Conservation (phyloP, 345 rosid species). For the Conringia planisiliqua region DNA sequence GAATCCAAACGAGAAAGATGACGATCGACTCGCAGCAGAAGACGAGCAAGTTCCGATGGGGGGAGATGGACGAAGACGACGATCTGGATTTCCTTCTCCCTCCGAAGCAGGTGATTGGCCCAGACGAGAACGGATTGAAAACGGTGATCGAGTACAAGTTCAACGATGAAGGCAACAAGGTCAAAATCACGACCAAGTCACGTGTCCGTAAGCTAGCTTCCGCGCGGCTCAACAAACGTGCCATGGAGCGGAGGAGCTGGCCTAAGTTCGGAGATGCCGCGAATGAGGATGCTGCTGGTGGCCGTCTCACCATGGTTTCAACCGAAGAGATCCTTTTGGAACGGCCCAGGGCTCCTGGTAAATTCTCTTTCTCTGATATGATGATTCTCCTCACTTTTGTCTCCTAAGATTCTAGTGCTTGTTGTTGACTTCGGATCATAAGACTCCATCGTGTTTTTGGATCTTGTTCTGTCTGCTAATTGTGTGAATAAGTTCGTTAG, state of each 20-base stretch:
- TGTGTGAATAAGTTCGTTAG: background rate
- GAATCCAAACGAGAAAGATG: constrained; percentile 11
- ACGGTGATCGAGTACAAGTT: constrained; percentile 69
- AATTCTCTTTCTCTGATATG: background rate
- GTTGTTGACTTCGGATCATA: no score
- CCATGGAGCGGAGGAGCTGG: constrained; percentile 62
- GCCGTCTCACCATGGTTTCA: constrained; percentile 69
- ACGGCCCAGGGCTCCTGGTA: constrained; percentile 63
- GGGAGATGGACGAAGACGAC: constrained; percentile 69
- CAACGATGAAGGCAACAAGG: constrained; percentile 63
- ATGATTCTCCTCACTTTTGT: background rate
- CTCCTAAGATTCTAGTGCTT: background rate
- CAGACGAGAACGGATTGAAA: constrained; percentile 74
- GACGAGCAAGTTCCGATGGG: constrained; percentile 60
- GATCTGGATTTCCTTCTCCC: constrained; percentile 69
- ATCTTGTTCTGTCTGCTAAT: background rate
- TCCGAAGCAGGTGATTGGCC: constrained; percentile 67
- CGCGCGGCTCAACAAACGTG: constrained; percentile 54
- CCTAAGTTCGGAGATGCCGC: constrained; percentile 75
- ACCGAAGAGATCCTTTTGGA: constrained; percentile 68
- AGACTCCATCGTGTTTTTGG: no score
- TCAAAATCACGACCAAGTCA: constrained; percentile 59
- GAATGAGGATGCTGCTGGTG: constrained; percentile 57
- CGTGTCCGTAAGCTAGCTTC: constrained; percentile 62
- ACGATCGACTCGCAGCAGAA: constrained; percentile 29